These are phyloP conservation scores for Tetrahymena thermophila DNA, from an alignment of 73 alveolate genomes.

Conservation along the genomic window DNA sequence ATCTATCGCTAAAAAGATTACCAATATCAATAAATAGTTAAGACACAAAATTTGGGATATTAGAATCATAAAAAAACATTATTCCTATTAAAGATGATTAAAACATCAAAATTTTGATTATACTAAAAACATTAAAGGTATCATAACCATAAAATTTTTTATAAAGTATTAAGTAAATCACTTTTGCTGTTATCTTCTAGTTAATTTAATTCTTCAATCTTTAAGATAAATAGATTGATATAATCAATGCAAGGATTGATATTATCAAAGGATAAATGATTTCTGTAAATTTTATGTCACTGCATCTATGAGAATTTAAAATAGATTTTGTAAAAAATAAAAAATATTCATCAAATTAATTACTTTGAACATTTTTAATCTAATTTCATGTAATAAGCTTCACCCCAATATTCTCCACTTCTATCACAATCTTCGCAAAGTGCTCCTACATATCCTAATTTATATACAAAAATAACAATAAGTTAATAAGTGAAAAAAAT, in stretches of 20 bases:
- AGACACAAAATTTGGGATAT: neutral
- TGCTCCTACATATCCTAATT: neutral
- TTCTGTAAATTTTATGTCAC: no score
- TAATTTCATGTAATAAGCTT: neutral
- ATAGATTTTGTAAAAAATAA: no score
- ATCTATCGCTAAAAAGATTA: neutral
- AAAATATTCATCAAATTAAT: neutral
- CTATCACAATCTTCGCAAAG: neutral
- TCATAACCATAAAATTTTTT: neutral
- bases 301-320: neutral
- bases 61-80: neutral
- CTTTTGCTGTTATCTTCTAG: no score
- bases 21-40: neutral
- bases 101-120: neutral
- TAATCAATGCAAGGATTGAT: no score
- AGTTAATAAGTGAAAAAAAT: no score
- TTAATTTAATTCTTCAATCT: neutral
- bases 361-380: neutral
- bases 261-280: no score
- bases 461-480: no score
- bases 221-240: neutral
- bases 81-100: neutral
- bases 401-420: neutral
- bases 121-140: no score
- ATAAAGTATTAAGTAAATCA: no score